Base-by-base conservation (phyloP, 768 basidiomycete species). In the Clathrus columnatus region DNA sequence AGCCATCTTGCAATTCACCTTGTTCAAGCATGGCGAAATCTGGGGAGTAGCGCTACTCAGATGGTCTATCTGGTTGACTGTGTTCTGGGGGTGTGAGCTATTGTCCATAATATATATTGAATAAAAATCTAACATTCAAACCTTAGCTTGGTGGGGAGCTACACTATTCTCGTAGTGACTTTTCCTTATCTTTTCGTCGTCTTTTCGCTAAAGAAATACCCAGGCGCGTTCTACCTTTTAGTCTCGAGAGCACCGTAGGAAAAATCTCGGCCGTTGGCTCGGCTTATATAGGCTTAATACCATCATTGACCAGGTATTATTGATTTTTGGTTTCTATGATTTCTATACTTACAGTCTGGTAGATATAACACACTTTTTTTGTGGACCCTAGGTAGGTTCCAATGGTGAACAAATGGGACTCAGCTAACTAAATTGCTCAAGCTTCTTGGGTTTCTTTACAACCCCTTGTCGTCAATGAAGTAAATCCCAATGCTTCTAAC, bases 61-160 rank as follows among this genome's bases (percentile, higher is more conserved):
- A 80, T 92, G 88, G 88, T 87, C 84, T 57, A 82, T 91, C 55
- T 95, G 90, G 89, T 70, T 92, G 26, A 79, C 76, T 36, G 80
- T 93, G 28, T 70, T 80, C 4, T 95, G 91, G 91, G 80, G 68
- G 64, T 86, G 85, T 82, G 61, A 45, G 74, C 65, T 5, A 27
- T 47, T n/a, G 42, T 11, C 18, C 29, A 32, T 32, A 27, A 59
- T 27, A 50, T 14, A n/a, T 6, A 26, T 59, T 28, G 26, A 36
- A 43, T n/a, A 36, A 48, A 59, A 80, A 83, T 86, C 17, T 93
- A 87, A 85, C 93, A 89, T 90, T 79, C 71, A 29, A 72, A 83
- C 1, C 74, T 87, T 20, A 87, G 87, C 8, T 65, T 68, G 17
- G 75, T 84, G 83, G 84, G 63, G 65, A 79, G 17, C 11, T 50